phyloP scores from a whole-genome alignment of 2,329 filamentous ascomycete genomes.

The Ilyonectria sp. region DNA sequence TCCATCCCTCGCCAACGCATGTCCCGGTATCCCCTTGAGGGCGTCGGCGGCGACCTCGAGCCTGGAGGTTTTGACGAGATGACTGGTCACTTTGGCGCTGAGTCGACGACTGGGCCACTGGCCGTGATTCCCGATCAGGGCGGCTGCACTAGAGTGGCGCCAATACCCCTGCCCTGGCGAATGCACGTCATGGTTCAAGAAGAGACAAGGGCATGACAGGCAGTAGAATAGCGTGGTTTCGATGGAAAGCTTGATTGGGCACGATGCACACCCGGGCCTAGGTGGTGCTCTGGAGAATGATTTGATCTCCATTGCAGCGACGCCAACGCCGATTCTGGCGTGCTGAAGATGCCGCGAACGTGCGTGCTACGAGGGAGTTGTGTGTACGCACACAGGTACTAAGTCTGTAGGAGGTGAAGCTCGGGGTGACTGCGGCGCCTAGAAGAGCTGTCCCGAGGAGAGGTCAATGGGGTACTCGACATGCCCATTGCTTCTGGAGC shows the following conservation, averaged over 20 bases:
- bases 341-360: slow-evolving; percentile 22
- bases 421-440: slow-evolving; percentile 6
- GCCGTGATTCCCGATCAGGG: slow-evolving; percentile 41
- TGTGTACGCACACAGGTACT: not conserved
- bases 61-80: slow-evolving; percentile 34
- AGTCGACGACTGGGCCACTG: slow-evolving; percentile 24
- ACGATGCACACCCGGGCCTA: slow-evolving; percentile 25
- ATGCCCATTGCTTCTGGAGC: slow-evolving; percentile 28
- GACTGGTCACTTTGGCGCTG: slow-evolving; percentile 44
- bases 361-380: slow-evolving; percentile 13
- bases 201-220: slow-evolving; percentile 44
- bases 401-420: not conserved
- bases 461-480: slow-evolving; percentile 3
- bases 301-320: slow-evolving; percentile 42
- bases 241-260: slow-evolving; percentile 37
- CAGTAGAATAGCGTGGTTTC: slow-evolving; percentile 42
- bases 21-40: slow-evolving; percentile 26
- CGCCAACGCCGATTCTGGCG: slow-evolving; percentile 37
- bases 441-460: slow-evolving; percentile 5
- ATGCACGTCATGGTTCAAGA: slow-evolving; percentile 51
- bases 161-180: slow-evolving; percentile 33
- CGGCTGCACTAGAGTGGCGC: slow-evolving; percentile 40
- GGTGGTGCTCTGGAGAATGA: slow-evolving; percentile 40
- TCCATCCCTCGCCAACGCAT: slow-evolving; percentile 33
- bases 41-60: slow-evolving; percentile 3